Base-by-base conservation (phyloP, 2,329 filamentous ascomycete genomes). In the Aspergillus pseudoglaucus region DNA sequence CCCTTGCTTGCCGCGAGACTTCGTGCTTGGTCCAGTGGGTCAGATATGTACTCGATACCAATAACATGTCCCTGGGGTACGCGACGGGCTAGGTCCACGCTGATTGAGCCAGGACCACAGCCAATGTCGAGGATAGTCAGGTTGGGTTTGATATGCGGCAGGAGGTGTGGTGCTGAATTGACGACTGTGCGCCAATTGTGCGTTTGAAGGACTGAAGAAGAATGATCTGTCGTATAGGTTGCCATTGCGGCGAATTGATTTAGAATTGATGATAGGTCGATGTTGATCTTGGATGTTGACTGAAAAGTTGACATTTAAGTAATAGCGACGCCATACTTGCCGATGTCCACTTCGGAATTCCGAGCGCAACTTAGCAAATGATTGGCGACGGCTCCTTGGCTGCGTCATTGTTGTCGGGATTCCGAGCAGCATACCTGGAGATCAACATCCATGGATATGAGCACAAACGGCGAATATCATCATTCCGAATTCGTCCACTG, bases 401-500 rank as follows among this genome's bases (percentile, higher is more conserved):
- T 30, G 25, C 8, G 25, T 30, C 10, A 30, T 30, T 12, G 25
- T 30, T 2, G 32, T 49, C 45, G 47, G 47, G 22, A 30, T 44
- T 50, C 47, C 49, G 49, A 45, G 40, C n/a, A 30, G 37, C 12
- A 14, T 10, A 27, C n/a, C 25, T 46, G 37, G 27, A 27, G 30
- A 33, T 45, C 47, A 64, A 50, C 58, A 59, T 1, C 62, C 61
- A 50, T 63, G 61, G 6, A 61, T 53, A 55, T 62, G 61, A 3
- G 48, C 51, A 23, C 55, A 60, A n/a, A 58, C 53, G 5, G 74
- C 67, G 52, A 76, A 80, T 1, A 81, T 44, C 73, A 78, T 76
- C 17, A 69, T 77, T 1, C 78, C 77, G 58, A 74, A 80, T 43
- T 78, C 77, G 54, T 81, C 78, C 1, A 77, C 59, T 14, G 61